Conservation (phyloP, 345 rosid species). For the Iberis pinnata region DNA sequence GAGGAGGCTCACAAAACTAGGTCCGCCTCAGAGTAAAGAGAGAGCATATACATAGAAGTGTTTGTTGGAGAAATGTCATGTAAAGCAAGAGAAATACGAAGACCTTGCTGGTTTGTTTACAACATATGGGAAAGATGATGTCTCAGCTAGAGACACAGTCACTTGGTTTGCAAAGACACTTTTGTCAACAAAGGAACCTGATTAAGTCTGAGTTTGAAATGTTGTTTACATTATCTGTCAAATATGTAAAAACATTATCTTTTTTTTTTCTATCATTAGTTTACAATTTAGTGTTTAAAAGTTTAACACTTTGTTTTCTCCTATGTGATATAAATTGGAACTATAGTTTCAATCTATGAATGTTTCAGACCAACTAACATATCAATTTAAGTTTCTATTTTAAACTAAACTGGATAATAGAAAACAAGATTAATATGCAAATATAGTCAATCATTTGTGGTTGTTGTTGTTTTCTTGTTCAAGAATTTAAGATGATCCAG, state of each 20-base stretch:
- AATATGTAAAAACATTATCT: conserved; percentile 13
- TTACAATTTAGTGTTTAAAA: no score
- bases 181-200: conserved; percentile 49
- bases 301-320: no score
- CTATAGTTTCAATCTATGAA: not conserved
- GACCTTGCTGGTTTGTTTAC: conserved; percentile 83
- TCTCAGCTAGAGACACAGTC: conserved; percentile 94
- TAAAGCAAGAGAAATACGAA: conserved; percentile 74
- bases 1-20: conserved; percentile 46
- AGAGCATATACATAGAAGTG: conserved; percentile 90
- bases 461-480: no score
- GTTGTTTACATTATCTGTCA: not conserved
- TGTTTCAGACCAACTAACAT: no score
- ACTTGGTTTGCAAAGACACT: conserved; percentile 93
- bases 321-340: no score
- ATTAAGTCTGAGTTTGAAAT: conserved; percentile 8
- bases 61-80: conserved; percentile 76
- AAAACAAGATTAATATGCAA: no score
- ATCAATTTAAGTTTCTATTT: no score
- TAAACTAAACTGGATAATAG: no score
- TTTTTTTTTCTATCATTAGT: conserved; percentile 4
- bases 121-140: conserved; percentile 86
- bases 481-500: no score
- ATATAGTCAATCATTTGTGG: no score
- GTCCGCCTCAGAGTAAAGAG: conserved; percentile 54